These are phyloP conservation scores for Cytospora mali DNA, from an alignment of 2,329 filamentous ascomycete species.

Conservation along the genomic window DNA sequence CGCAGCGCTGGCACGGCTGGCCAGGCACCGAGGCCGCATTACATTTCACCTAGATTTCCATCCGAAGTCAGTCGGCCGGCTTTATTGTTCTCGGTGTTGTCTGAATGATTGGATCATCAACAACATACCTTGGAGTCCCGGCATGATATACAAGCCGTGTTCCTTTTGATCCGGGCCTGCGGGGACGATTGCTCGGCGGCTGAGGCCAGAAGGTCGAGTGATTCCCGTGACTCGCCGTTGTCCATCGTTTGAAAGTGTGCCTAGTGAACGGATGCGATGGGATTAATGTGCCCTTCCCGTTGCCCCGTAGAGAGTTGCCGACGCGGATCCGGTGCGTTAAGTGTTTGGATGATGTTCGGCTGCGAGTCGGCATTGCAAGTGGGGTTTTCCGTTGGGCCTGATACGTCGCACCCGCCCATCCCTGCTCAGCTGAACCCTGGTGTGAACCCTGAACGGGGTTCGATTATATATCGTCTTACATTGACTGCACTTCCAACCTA, in stretches of 20 bases:
- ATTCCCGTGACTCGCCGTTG: constrained; percentile 26
- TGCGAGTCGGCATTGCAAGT: constrained; percentile 1
- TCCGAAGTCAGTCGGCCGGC: no score
- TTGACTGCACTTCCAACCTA: no score
- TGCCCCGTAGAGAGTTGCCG: neutral
- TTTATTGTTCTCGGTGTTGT: no score
- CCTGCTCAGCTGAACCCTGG: no score
- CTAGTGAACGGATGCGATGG: neutral
- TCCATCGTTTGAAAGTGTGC: constrained; percentile 9
- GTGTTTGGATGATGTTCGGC: constrained; percentile 12
- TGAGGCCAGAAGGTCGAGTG: constrained; percentile 28
- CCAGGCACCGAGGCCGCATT: constrained; percentile 43
- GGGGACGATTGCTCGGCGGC: constrained; percentile 29
- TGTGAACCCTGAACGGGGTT: no score
- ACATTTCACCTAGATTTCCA: constrained; percentile 45
- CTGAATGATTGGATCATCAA: neutral
- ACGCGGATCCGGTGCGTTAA: constrained; percentile 11
- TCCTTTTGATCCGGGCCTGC: constrained; percentile 27
- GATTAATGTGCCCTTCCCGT: constrained; percentile 11
- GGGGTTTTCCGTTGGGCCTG: neutral
- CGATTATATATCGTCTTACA: no score
- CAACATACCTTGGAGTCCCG: constrained; percentile 18
- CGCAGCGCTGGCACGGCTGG: constrained; percentile 49
- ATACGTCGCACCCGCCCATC: constrained; percentile 1
- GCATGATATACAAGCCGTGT: constrained; percentile 28